Base-by-base conservation (phyloP, 179 eudicot species). In the Beta corolliflora region DNA sequence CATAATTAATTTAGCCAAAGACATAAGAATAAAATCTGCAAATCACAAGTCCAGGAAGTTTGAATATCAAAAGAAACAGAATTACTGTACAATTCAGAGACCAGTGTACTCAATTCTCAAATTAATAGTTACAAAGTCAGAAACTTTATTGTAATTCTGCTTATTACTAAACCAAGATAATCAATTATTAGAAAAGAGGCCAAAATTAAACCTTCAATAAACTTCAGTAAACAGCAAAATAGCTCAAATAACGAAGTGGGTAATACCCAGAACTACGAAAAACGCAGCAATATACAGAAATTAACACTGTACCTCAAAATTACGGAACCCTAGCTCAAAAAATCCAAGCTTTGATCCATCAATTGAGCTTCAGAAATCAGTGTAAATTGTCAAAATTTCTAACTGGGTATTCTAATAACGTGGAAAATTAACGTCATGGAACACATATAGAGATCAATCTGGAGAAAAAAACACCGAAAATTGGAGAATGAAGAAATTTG, bases 331-430 rank as follows among this genome's bases (percentile, higher is more conserved):
- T 71, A 73, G 73, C 56, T 79, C 58, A 56, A 3, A 45, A 44
- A 75, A 79, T 74, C 10, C 52, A 15, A 46, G 60, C 70, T 78
- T 63, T 56, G 25, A 56, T 75, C 52, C 77, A 45, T 58, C 78
- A 78, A 44, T 64, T 61, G 41, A 82, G 60, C 78, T 56, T 46
- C 2, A 80, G 9, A 52, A 36, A 52, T 9, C 80, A 83, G 73
- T 19, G 44, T 5, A 60, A 58, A 12, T 21, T 8, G 14, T 10
- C 50, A 84, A 80, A 76, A 36, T 48, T 68, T 58, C 36, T 71
- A 80, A 45, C 65, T 72, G 82, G 82, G 84, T 77, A 67, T 75
- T 25, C 9, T 72, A 15, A 58, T 64, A 74, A 68, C 70, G 73
- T 46, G 55, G 60, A 12, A 56, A 74, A 48, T 44, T 0, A 0